Evolutionary conservation across 1,284 basidiomycete genomes (phyloP), one percentile per base, ranked within the genome.

Genomic region (Entoloma clypeatum): DNA sequence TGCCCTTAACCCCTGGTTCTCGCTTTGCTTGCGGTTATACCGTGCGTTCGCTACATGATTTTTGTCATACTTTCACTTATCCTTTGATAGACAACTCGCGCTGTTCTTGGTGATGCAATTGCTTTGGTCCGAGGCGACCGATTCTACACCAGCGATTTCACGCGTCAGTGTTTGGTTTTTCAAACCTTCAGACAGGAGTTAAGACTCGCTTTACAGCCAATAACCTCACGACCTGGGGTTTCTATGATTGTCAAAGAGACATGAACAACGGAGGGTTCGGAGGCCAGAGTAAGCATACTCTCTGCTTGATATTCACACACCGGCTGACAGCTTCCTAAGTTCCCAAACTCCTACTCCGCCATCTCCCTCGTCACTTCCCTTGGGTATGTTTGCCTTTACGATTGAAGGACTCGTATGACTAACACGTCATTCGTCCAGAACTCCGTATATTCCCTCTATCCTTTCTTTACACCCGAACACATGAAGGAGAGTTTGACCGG

Each of bases 211-310:
- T 10, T 36, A 17, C 24, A 69, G 68, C 67, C 5, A 49, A 56
- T n/a, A 71, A 72, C 44, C 51, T 78, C 32, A 79, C 76, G 0
- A 59, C 68, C 2, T 75, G 72, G 71, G 72, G 72, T 17, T 72
- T 60, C 54, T 56, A 68, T 25, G 72, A 74, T 42, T 68, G 63
- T 37, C 53, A 58, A n/a, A 60, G 65, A 21, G 61, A 70, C 40
- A 57, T 59, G 25, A 51, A 64, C 40, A 69, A 70, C 41, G 63
- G 65, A 18, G 64, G 57, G 10, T 52, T 53, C 14, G 64, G 64
- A 32, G 61, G 61, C 9, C 55, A 64, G 41, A 51, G 66, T 61
- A 57, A 30, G 51, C 49, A 27, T 23, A 38, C 26, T 29, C 3
- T 28, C 33, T 14, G 10, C 45, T 32, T 9, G 30, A 42, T 8